Conservation (phyloP, 2,329 filamentous ascomycete genomes). For the Fusarium sp. region DNA sequence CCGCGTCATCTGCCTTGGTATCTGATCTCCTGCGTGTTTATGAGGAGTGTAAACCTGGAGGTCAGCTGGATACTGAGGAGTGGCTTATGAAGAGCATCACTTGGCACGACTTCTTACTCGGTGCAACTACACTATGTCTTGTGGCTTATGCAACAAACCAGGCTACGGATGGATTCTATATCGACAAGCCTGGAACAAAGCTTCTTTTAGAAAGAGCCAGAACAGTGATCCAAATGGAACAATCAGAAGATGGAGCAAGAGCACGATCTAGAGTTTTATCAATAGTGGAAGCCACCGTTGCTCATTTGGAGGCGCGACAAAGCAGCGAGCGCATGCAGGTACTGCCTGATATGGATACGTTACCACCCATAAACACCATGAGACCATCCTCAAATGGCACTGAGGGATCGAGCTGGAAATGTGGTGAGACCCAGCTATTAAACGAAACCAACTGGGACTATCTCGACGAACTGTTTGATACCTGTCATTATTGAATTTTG, state of each 20-base stretch:
- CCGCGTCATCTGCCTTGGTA: neutral
- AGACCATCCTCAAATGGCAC: neutral
- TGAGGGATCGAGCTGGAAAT: neutral
- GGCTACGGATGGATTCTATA: rapidly evolving
- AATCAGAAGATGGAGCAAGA: neutral
- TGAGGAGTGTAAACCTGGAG: neutral
- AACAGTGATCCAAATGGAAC: neutral
- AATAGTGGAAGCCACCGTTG: neutral
- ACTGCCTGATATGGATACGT: neutral
- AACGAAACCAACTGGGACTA: neutral
- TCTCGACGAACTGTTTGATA: neutral
- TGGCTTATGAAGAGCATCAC: conserved; percentile 6
- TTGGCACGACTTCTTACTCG: neutral
- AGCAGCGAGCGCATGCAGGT: neutral
- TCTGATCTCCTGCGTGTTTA: neutral
- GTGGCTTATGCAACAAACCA: neutral
- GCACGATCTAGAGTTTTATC: neutral
- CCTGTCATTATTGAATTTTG: neutral
- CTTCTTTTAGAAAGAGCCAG: neutral
- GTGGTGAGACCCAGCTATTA: neutral
- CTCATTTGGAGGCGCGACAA: neutral
- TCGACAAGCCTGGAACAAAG: neutral
- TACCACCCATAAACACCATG: neutral
- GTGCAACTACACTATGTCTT: neutral
- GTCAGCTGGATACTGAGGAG: neutral